A percentile compares a stretch with the other conserved stretches of the same genome.
These are phyloP conservation scores for Xylaria intraflava DNA, from an alignment of 495 filamentous ascomycete species.

Conservation along the genomic window DNA sequence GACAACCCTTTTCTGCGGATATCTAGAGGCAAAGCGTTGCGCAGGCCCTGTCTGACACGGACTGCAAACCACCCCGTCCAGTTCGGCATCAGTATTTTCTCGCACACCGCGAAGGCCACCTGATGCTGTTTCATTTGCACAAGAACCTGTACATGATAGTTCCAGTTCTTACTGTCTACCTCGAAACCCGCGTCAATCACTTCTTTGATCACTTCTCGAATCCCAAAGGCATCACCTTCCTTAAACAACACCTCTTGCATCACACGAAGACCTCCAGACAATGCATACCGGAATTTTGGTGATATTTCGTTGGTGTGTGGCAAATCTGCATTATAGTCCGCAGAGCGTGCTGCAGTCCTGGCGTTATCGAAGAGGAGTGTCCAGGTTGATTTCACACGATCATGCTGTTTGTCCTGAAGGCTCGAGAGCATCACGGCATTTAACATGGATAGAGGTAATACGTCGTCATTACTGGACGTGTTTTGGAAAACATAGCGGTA, in stretches of 20 bases:
- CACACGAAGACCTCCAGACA: conserved; percentile 49
- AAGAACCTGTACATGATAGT: conserved; percentile 49
- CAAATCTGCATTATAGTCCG: conserved; percentile 12
- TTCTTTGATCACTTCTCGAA: conserved; percentile 44
- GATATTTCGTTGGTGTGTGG: conserved; percentile 35
- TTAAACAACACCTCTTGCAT: conserved; percentile 54
- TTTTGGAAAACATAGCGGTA: conserved; percentile 37
- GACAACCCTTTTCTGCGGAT: conserved; percentile 26
- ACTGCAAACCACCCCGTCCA: conserved; percentile 61
- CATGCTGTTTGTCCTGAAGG: conserved; percentile 46
- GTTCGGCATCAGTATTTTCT: conserved; percentile 63
- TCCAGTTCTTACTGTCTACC: conserved; percentile 59
- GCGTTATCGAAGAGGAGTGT: conserved; percentile 49
- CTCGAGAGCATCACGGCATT: conserved; percentile 59
- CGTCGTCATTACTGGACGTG: conserved; percentile 16
- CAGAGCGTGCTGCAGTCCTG: conserved; percentile 35
- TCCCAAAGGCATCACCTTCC: conserved; percentile 38
- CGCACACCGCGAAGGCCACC: conserved; percentile 61
- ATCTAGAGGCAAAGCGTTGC: conserved; percentile 29
- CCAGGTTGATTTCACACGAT: conserved; percentile 62
- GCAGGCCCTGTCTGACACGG: conserved; percentile 13
- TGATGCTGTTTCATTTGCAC: conserved; percentile 33
- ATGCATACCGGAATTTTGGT: conserved; percentile 49
- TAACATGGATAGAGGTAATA: conserved; percentile 52
- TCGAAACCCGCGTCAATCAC: conserved; percentile 57